Evolutionary conservation across 2,329 filamentous ascomycete species (phyloP), one percentile per base, ranked within the genome.

Genomic region (Talaromyces sp.): DNA sequence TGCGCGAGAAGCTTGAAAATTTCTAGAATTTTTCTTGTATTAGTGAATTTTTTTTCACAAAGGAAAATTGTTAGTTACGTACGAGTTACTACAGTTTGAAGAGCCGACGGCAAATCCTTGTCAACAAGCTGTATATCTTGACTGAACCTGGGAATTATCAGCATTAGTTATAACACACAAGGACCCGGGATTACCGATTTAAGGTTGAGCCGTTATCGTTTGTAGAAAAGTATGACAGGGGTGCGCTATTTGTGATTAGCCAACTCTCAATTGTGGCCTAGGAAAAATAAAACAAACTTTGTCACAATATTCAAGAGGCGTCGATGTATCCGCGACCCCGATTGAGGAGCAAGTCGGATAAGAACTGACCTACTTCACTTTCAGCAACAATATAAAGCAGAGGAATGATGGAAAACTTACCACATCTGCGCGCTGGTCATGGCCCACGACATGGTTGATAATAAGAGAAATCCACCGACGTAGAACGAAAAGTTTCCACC

Each of bases 121-220:
- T 79, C 77, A 43, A 80, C 74, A 32, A 79, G 69, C 41, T 74
- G 69, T 58, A 80, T 64, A 58, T 80, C 77, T 60, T 79, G 77
- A 60, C 76, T 53, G 10, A 60, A 60, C 31, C 58, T 60, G 26
- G 46, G 19, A 17, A n/a, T 29, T 32, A 35, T 60, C 11, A 56
- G 53, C 29, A 43, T 32, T 60, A 9, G 43, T 7, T 24, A 2
- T 5, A 4, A 43, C 46, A n/a, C 13, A 29, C n/a, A 6, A 8
- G 43, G 26, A 3, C 2, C n/a, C 4, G 14, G 1, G 10, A 54
- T 19, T 21, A 57, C 58, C 58, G 51, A 14, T 60, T 60, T n/a
- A 60, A 14, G 9, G 57, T 57, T 14, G 58, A 46, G 2, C 58
- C 58, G 35, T 14, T 51, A 35, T 60, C 58, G n/a, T 32, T 56